Evolutionary conservation across 495 filamentous ascomycete genomes (phyloP).

Genomic region (Penicillium nucicola): DNA sequence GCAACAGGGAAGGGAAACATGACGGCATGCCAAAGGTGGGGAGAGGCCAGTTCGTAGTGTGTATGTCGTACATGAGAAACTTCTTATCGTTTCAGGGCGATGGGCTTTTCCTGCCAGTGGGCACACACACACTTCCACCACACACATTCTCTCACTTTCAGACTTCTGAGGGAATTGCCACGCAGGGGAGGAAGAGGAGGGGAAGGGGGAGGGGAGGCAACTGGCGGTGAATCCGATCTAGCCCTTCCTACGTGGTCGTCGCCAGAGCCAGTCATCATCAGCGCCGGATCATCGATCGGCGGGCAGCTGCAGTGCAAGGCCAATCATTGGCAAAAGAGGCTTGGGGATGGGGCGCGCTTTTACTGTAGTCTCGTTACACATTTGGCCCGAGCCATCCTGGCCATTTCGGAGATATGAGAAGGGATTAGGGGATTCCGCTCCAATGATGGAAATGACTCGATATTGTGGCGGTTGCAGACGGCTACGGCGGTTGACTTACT

Average conservation of each 20-base stretch:
- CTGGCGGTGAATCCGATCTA: slow-evolving; percentile 32
- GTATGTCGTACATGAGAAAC: too few species aligned
- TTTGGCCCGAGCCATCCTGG: slow-evolving; percentile 20
- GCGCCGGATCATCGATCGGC: slow-evolving; percentile 32
- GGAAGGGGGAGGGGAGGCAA: too few species aligned
- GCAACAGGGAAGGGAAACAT: too few species aligned
- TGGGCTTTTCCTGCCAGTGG: too few species aligned
- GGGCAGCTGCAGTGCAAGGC: slow-evolving; percentile 16
- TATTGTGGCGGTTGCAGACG: slow-evolving; percentile 1
- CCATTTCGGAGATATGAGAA: slow-evolving; percentile 5
- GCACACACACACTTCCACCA: too few species aligned
- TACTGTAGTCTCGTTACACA: slow-evolving; percentile 23
- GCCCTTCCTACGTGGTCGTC: slow-evolving; percentile 26
- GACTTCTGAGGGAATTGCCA: slow-evolving; percentile 14
- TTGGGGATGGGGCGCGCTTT: not conserved
- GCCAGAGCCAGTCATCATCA: slow-evolving; percentile 27
- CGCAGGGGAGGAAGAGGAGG: too few species aligned
- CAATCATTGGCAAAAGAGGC: slow-evolving; percentile 1
- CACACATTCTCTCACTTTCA: too few species aligned
- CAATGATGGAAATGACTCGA: slow-evolving; percentile 1
- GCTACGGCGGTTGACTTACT: slow-evolving; percentile 10
- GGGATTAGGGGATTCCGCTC: not conserved
- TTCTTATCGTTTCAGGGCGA: too few species aligned
- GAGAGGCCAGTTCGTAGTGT: too few species aligned
- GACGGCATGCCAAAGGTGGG: too few species aligned